Evolutionary conservation across 2,329 filamentous ascomycete genomes (phyloP).

Genomic region (Coniochaeta sp.): DNA sequence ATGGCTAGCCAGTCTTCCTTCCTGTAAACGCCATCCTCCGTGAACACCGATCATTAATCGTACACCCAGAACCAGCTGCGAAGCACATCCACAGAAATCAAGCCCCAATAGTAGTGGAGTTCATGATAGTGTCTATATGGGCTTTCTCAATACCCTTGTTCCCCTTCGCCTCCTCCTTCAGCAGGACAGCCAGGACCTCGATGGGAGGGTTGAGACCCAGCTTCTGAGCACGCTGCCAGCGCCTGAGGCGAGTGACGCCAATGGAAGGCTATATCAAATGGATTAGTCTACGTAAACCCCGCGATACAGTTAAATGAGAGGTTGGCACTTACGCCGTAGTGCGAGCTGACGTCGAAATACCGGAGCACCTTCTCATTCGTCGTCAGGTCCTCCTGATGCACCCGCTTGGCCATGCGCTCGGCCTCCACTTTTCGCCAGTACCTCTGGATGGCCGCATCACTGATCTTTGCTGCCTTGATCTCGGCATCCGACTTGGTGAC

Average conservation of each 20-base stretch:
- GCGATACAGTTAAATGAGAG: neutral
- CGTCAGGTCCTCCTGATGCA: constrained; percentile 70
- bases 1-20: neutral
- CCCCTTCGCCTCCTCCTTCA: constrained; percentile 59
- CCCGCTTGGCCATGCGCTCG: constrained; percentile 57
- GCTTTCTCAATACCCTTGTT: constrained; percentile 54
- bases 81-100: neutral
- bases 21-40: neutral
- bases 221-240: constrained; percentile 79
- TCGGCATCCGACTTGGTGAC: constrained; percentile 40
- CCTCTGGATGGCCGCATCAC: constrained; percentile 59
- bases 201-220: constrained; percentile 83
- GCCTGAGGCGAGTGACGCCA: constrained; percentile 70
- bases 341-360: constrained; percentile 85
- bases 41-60: neutral
- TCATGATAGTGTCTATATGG: constrained; percentile 64
- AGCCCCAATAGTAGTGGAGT: constrained; percentile 34
- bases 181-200: constrained; percentile 79
- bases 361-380: constrained; percentile 79
- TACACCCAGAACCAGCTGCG: neutral
- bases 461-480: constrained; percentile 54
- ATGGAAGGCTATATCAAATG: constrained; percentile 72
- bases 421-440: constrained; percentile 75
- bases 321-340: constrained; percentile 73
- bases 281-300: neutral